phyloP scores from a whole-genome alignment of 225 moss, liverwort and hornwort genomes.

The Straminergon stramineum region DNA sequence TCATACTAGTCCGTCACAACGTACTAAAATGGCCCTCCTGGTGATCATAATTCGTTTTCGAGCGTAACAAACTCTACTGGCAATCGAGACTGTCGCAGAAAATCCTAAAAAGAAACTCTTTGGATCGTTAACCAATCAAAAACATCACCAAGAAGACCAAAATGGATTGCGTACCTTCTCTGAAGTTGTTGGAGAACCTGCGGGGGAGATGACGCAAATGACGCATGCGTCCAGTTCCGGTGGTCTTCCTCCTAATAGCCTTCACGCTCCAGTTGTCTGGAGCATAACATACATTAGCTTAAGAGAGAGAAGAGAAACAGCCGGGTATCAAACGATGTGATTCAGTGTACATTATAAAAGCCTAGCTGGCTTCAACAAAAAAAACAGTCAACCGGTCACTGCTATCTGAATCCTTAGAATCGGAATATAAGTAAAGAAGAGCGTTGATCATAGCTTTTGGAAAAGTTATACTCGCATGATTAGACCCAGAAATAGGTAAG shows the following conservation, averaged over 20 bases:
- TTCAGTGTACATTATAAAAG: background rate
- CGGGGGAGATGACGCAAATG: constrained; percentile 74
- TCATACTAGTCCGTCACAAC: background rate
- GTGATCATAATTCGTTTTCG: background rate
- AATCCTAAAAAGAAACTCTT: background rate
- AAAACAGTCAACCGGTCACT: background rate
- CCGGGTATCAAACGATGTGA: background rate
- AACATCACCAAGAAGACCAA: background rate
- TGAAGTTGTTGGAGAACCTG: constrained; percentile 68
- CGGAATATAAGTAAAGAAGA: background rate
- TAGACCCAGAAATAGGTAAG: background rate
- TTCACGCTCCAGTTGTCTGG: constrained; percentile 87
- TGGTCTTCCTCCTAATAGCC: constrained; percentile 82
- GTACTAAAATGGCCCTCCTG: background rate
- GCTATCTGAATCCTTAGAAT: background rate
- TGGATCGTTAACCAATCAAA: background rate
- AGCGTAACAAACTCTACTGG: background rate
- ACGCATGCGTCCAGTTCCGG: constrained; percentile 80
- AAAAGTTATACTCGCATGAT: background rate
- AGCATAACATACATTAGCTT: background rate
- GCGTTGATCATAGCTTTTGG: background rate
- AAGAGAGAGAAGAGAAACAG: background rate
- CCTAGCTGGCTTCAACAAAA: background rate
- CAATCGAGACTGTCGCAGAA: background rate
- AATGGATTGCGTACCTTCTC: constrained; percentile 50